Base-by-base conservation (phyloP, 2,329 filamentous ascomycete species). In the Fusarium avenaceum region DNA sequence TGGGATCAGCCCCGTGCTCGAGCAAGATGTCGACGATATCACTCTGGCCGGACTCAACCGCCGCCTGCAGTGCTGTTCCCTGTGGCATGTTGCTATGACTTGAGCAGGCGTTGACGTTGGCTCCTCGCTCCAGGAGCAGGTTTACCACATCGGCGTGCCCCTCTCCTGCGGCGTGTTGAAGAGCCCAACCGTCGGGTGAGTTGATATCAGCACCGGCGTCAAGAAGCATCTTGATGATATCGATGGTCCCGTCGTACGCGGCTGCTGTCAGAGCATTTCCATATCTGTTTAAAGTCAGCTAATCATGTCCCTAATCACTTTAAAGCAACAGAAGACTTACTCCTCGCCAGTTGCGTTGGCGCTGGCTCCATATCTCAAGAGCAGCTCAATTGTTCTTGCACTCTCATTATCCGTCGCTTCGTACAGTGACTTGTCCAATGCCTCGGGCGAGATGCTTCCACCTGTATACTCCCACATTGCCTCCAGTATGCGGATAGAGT, bases 21-120 rank as follows among this genome's bases (percentile, higher is more conserved):
- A 82, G 76, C 5, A 83, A 64, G 3, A 81, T 65, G 1, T 71
- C 63, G 14, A 81, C 80, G 11, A 82, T 78, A 4, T 80, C 77
- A 0, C 50, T 58, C 32, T 75, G 71, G 4, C 79, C 74, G 1
- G 73, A 73, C 43, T 80, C 78, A 38, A 76, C 77, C 0, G 81
- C 81, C 0, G 74, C 80, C 52, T 83, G 81, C 1, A 83, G 68
- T 1, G 80, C 80, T 6, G 79, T 82, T 6, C 78, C 76, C 2
- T 72, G 68, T 1, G 58, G 38, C 54, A 81, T 78, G 19, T 75
- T 73, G 3, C 72, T 8, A 7, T 69, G 46, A 10, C 40, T 58
- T 6, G 77, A 76, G 11, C 67, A 71, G 2, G 77, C 76, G 49
- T 81, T 77, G 11, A 78, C 74, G 22, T 80, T 64, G 9, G 79